Base-by-base conservation (phyloP, 768 basidiomycete species). In the Suillus plorans region DNA sequence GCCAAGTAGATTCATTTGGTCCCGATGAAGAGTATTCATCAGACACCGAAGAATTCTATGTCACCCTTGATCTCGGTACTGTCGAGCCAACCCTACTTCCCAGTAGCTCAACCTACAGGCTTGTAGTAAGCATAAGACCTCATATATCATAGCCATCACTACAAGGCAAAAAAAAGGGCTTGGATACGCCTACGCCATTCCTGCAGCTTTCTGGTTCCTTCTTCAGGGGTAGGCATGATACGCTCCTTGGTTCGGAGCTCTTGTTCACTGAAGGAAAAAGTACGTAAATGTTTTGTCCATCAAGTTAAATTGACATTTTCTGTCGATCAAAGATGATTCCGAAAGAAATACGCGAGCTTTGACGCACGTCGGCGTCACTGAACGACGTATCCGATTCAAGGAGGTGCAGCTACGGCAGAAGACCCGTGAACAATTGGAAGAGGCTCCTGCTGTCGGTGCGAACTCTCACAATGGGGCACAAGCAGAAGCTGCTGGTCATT, bases 161-260 rank as follows among this genome's bases (percentile, higher is more conserved):
- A 63, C 41, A 41, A 50, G 55, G 22, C 25, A 42, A 42, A 42
- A n/a, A 34, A 18, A 68, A 91, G 92, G 92, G 91, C 1, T 73
- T 94, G 28, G 91, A 94, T 71, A 90, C 90, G 0, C 85, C 90
- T 0, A 89, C 86, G 0, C 92, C 92, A 0, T 92, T 86, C 68
- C 74, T 94, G 25, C 92, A 94, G 68, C 80, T 94, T 1, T 87
- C 89, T 5, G 91, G 91, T 2, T 89, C 89, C 1, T 81, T 92
- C 22, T 81, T 93, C 67, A 87, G 87, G 73, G 92, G 92, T 0
- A 77, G 80, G 44, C 87, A 92, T 65, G 85, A 90, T 63, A 71
- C 79, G 20, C 80, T 94, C 4, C 77, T 94, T 3, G 92, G 92
- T 2, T 89, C 90, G 0, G 92, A 94, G 70, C 76, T 94, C 31